Conservation (phyloP, 163 green algal species). For the Scenedesmus sp. region DNA sequence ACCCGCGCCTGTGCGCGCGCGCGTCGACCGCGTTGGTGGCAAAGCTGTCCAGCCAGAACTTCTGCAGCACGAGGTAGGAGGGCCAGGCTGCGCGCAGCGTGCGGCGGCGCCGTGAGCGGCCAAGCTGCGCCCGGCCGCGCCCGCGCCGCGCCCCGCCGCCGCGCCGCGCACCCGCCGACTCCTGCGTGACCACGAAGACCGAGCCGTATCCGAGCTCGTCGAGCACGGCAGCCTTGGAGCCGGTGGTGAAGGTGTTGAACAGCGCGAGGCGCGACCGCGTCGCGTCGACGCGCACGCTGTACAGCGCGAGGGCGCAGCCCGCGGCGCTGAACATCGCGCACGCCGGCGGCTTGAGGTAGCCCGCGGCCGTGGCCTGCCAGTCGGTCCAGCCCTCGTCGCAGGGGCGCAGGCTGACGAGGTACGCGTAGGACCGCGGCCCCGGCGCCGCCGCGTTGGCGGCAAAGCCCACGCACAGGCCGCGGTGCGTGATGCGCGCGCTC, state of each 20-base stretch:
- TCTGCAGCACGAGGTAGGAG: not conserved
- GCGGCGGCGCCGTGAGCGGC: too few species aligned
- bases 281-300: too few species aligned
- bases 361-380: not conserved
- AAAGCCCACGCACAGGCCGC: conserved; percentile 3
- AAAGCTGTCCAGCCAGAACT: conserved; percentile 32
- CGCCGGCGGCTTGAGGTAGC: not conserved
- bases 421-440: too few species aligned
- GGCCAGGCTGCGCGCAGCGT: conserved; percentile 12
- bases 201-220: too few species aligned
- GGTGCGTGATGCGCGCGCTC: conserved; percentile 5
- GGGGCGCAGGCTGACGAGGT: conserved; percentile 6
- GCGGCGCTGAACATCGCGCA: not conserved
- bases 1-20: conserved; percentile 11
- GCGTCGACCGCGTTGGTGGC: conserved; percentile 3
- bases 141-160: too few species aligned
- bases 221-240: not conserved
- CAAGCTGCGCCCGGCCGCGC: too few species aligned
- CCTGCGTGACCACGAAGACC: too few species aligned
- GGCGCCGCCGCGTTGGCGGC: too few species aligned
- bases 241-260: not conserved
- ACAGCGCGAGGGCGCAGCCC: too few species aligned
- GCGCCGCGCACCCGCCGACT: too few species aligned
- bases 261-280: not conserved
- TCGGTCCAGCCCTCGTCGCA: not conserved